These are phyloP conservation scores for Cardiospermum halicacabum DNA, from an alignment of 345 rosid species.

Conservation along the genomic window DNA sequence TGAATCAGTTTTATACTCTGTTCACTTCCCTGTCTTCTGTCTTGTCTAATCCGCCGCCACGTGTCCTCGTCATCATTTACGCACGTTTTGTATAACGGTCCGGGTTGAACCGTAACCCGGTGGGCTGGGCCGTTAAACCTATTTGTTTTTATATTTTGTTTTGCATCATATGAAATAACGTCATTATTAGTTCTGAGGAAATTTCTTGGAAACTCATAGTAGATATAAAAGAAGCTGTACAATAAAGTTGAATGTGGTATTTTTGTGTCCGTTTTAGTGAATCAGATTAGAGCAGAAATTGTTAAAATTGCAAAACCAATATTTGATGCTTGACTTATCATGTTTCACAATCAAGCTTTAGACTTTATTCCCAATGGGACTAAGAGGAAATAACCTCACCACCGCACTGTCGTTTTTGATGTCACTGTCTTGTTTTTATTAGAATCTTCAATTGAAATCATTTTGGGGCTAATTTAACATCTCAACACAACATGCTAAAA, in stretches of 20 bases:
- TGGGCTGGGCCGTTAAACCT: neutral
- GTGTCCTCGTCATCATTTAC: neutral
- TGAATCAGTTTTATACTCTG: neutral
- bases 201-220: neutral
- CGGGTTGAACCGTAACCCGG: neutral
- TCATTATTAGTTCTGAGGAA: no score
- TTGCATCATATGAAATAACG: no score
- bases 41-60: neutral
- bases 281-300: neutral
- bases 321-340: neutral
- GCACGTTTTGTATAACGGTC: neutral
- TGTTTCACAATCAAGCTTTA: neutral
- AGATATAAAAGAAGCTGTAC: neutral
- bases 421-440: constrained; percentile 1
- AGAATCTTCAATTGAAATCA: no score
- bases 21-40: neutral
- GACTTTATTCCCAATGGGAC: constrained; percentile 2
- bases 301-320: neutral
- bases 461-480: neutral
- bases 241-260: neutral
- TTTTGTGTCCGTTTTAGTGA: neutral
- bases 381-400: neutral
- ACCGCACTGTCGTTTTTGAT: neutral
- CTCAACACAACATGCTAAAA: neutral
- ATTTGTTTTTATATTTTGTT: no score